Evolutionary conservation across 2,329 filamentous ascomycete genomes (phyloP).

Genomic region (Penicillium sp.): DNA sequence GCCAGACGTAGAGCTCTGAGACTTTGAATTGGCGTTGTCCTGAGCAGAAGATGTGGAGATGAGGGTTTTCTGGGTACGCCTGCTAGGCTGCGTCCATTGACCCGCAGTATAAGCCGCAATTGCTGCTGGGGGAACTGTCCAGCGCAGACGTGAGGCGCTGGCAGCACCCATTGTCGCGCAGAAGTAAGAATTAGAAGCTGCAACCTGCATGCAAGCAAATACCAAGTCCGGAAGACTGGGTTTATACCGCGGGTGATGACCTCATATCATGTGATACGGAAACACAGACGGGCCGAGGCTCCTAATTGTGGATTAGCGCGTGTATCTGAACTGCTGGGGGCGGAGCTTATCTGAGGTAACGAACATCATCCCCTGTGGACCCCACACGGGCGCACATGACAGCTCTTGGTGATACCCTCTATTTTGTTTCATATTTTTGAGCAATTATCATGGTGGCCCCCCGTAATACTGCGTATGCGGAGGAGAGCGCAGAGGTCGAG

Average conservation of each 20-base stretch:
- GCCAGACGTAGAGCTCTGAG: slow-evolving; percentile 1
- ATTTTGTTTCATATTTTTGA: slow-evolving; percentile 15
- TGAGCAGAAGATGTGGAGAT: slow-evolving; percentile 25
- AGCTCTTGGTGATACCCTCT: slow-evolving; percentile 7
- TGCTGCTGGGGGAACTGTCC: slow-evolving; percentile 38
- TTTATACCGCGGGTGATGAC: slow-evolving; percentile 23
- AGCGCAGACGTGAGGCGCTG: slow-evolving; percentile 33
- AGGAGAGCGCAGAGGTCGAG: slow-evolving; percentile 69
- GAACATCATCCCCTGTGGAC: slow-evolving; percentile 15
- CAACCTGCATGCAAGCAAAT: slow-evolving; percentile 22
- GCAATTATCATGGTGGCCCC: slow-evolving; percentile 52
- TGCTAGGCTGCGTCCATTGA: slow-evolving; percentile 26
- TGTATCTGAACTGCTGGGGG: slow-evolving; percentile 7
- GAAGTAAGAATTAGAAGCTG: slow-evolving; percentile 16
- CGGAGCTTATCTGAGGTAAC: slow-evolving; percentile 21
- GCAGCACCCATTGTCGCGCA: slow-evolving; percentile 36
- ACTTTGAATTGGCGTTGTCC: slow-evolving; percentile 13
- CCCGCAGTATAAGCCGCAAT: slow-evolving; percentile 31
- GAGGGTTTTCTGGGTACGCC: slow-evolving; percentile 22
- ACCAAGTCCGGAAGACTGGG: background rate
- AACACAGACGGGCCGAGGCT: slow-evolving; percentile 19
- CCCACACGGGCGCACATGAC: slow-evolving; percentile 22
- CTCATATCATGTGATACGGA: slow-evolving; percentile 28
- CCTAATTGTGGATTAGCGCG: slow-evolving; percentile 24
- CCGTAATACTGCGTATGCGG: slow-evolving; percentile 60